Percentiles rank a stretch among this genome's conserved stretches.
phyloP scores from a whole-genome alignment of 1,284 basidiomycete species.

The Trichosporon faecale region DNA sequence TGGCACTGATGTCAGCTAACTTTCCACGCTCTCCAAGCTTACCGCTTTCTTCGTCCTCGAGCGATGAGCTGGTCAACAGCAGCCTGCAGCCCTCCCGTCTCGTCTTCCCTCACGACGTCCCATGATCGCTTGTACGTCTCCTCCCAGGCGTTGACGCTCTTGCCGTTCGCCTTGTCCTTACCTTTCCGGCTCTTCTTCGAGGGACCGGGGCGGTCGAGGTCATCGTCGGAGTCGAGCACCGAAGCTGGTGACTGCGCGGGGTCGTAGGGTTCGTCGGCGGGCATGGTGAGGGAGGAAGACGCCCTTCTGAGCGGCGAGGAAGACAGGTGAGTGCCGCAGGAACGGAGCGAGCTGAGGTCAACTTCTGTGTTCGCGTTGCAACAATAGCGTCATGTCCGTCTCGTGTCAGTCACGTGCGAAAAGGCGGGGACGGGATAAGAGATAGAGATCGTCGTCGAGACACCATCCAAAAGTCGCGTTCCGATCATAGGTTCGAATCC shows the following conservation, averaged over 20 bases:
- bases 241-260: conserved; percentile 20
- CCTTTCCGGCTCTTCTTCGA: conserved; percentile 16
- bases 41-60: conserved; percentile 77
- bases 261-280: conserved; percentile 24
- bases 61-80: conserved; percentile 87
- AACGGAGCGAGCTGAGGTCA: background rate
- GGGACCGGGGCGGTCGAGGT: conserved; percentile 30
- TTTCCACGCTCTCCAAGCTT: conserved; percentile 26
- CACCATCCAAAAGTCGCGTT: background rate
- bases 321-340: background rate
- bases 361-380: background rate
- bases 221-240: conserved; percentile 26
- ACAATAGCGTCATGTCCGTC: conserved; percentile 1
- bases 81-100: conserved; percentile 80
- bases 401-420: background rate
- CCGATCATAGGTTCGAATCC: background rate
- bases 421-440: background rate
- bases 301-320: background rate
- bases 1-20: conserved; percentile 53
- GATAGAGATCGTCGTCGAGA: background rate
- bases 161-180: conserved; percentile 24
- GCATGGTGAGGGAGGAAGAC: conserved; percentile 8
- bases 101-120: conserved; percentile 97
- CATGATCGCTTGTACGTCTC: conserved; percentile 89
- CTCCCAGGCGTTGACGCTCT: conserved; percentile 79